Conservation (phyloP, 2,329 filamentous ascomycete species). For the Tolypocladium album region DNA sequence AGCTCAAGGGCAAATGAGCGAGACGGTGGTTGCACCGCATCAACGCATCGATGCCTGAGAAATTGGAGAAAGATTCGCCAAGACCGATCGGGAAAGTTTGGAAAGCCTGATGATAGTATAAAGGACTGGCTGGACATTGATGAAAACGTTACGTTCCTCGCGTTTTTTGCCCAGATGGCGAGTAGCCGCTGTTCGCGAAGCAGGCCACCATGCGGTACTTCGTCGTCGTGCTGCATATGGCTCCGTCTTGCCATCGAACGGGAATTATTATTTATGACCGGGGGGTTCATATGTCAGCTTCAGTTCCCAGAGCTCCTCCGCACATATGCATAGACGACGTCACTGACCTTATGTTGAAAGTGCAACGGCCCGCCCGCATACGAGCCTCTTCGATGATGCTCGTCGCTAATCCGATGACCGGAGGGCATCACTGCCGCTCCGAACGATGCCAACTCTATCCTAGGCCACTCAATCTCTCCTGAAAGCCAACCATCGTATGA, state of each 20-base stretch:
- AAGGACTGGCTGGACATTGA: too few relatives aligned
- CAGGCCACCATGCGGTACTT: background rate
- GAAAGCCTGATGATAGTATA: background rate
- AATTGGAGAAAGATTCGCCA: conserved; percentile 1
- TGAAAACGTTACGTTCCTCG: background rate
- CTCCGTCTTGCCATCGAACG: background rate
- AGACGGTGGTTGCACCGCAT: background rate
- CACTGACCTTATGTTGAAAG: conserved; percentile 2
- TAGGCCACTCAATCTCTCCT: conserved; percentile 19
- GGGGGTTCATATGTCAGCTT: background rate
- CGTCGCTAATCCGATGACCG: background rate
- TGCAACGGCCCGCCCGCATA: background rate
- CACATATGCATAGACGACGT: too few relatives aligned
- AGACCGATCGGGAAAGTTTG: background rate
- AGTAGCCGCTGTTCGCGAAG: background rate
- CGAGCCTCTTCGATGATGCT: background rate
- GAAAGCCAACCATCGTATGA: conserved; percentile 20
- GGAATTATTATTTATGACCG: background rate
- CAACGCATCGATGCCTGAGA: background rate
- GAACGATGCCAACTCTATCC: conserved; percentile 16
- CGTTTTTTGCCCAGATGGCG: background rate
- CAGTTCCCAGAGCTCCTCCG: too few relatives aligned
- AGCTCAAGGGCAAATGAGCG: too few relatives aligned
- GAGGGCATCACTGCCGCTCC: background rate
- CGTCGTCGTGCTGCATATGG: background rate